A percentile compares a stretch with the other conserved stretches of the same genome.
Evolutionary conservation across 257 asterid genomes (phyloP).

Genomic region (Primulina huaijiensis): DNA sequence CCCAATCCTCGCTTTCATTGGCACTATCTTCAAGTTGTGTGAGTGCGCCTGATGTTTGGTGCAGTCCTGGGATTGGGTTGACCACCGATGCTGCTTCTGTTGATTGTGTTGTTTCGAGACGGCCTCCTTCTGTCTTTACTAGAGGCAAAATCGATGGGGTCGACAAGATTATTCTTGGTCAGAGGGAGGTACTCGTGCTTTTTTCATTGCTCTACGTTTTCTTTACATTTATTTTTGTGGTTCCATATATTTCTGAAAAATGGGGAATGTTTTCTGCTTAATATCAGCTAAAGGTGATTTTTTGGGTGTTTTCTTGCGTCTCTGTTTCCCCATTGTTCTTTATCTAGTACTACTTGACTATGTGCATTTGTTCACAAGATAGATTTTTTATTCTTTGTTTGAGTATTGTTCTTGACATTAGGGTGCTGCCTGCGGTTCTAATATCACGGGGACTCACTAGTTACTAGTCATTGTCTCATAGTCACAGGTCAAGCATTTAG

Average conservation of each 20-base stretch:
- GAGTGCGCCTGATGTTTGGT: conserved; percentile 78
- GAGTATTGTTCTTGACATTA: not conserved
- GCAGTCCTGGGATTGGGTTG: conserved; percentile 69
- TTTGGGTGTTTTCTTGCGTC: not conserved
- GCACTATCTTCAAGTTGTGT: conserved; percentile 48
- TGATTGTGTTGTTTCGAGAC: conserved; percentile 70
- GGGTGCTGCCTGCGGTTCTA: not conserved
- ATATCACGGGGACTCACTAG: not conserved
- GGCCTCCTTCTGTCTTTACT: conserved; percentile 39
- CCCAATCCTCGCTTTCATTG: conserved; percentile 38
- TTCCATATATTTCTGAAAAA: not conserved
- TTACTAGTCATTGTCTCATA: not conserved
- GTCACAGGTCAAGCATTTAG: not conserved
- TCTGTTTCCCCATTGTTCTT: conserved; percentile 7
- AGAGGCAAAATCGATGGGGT: conserved; percentile 54
- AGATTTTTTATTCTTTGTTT: not conserved
- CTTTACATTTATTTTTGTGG: not conserved
- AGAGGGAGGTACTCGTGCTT: conserved; percentile 46
- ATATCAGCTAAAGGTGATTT: not conserved
- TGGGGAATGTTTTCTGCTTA: conserved; percentile 2
- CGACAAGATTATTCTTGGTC: conserved; percentile 35
- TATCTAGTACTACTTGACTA: conserved; percentile 16
- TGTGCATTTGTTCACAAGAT: not conserved
- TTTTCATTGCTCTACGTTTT: not conserved
- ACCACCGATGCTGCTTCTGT: conserved; percentile 73